phyloP scores from a whole-genome alignment of 2,329 filamentous ascomycete species.

The Claviceps digitariae region DNA sequence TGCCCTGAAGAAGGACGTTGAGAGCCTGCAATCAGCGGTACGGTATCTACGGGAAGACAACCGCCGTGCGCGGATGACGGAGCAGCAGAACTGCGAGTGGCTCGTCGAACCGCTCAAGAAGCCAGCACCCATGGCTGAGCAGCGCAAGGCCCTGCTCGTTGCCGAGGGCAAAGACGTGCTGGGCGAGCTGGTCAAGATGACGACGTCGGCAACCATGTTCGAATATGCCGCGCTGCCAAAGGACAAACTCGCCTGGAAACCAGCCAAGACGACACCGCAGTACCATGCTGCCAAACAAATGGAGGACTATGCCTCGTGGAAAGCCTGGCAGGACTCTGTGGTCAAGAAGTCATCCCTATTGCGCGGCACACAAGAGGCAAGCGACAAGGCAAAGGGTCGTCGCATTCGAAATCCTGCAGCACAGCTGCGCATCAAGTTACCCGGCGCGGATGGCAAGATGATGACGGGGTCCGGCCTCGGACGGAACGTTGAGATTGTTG shows the following conservation, averaged over 20 bases:
- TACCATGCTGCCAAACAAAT: conserved; percentile 52
- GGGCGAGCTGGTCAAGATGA: conserved; percentile 50
- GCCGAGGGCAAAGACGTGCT: conserved; percentile 52
- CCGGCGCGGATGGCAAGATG: conserved; percentile 31
- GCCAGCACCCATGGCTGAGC: conserved; percentile 29
- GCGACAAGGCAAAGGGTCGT: conserved; percentile 7
- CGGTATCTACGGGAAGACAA: conserved; percentile 57
- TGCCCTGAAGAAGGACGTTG: conserved; percentile 54
- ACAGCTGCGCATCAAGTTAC: conserved; percentile 36
- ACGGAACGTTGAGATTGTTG: conserved; percentile 34
- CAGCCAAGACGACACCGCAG: conserved; percentile 47
- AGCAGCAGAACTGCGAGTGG: conserved; percentile 47
- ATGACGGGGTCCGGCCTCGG: conserved; percentile 19
- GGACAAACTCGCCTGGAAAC: conserved; percentile 53
- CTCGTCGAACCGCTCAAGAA: conserved; percentile 43
- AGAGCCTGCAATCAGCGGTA: conserved; percentile 48
- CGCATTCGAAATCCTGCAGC: conserved; percentile 25
- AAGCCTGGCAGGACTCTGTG: conserved; percentile 41
- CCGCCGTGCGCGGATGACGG: conserved; percentile 42
- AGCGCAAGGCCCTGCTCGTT: conserved; percentile 36
- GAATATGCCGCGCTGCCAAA: conserved; percentile 43
- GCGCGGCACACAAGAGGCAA: conserved; percentile 8
- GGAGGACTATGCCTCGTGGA: conserved; percentile 53
- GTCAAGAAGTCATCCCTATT: conserved; percentile 37
- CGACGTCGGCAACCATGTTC: conserved; percentile 40